Percentiles rank a stretch among this genome's conserved stretches.
These are phyloP conservation scores for Calocybe cyanea DNA, from an alignment of 768 basidiomycete genomes.

Conservation along the genomic window DNA sequence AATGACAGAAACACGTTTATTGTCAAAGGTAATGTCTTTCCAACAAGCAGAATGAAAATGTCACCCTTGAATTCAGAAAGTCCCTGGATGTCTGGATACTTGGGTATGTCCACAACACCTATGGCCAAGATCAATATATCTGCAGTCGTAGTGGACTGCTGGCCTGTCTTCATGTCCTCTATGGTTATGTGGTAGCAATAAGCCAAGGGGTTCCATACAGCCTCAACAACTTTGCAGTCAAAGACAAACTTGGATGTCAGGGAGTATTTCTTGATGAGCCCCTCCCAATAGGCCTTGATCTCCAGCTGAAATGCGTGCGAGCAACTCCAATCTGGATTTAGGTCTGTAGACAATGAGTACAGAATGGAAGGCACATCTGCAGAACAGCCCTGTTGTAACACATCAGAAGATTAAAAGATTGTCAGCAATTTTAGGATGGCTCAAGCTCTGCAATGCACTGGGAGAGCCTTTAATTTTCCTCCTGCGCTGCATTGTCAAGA, in stretches of 20 bases:
- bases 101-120: slow-evolving; percentile 45
- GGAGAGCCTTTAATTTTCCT: slow-evolving; percentile 9
- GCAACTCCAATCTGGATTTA: too few relatives aligned
- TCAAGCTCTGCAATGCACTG: slow-evolving; percentile 9
- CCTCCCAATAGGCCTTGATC: too few relatives aligned
- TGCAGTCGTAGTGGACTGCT: slow-evolving; percentile 26
- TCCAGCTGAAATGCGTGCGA: too few relatives aligned
- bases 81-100: slow-evolving; percentile 29
- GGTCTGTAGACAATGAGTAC: too few relatives aligned
- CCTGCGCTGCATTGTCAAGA: slow-evolving; percentile 20
- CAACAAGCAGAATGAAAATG: slow-evolving; percentile 51
- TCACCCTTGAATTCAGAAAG: slow-evolving; percentile 41
- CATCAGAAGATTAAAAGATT: too few relatives aligned
- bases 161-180: slow-evolving; percentile 29
- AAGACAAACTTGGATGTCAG: too few relatives aligned
- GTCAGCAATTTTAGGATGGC: too few relatives aligned
- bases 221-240: too few relatives aligned
- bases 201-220: slow-evolving; percentile 37
- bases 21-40: slow-evolving; percentile 36
- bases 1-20: slow-evolving; percentile 51
- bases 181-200: slow-evolving; percentile 35
- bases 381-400: too few relatives aligned
- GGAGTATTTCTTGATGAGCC: too few relatives aligned
- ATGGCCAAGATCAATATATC: slow-evolving; percentile 49
- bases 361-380: too few relatives aligned